A percentile compares a stretch with the other conserved stretches of the same genome.
phyloP scores from a whole-genome alignment of 2,329 filamentous ascomycete genomes.

The Neopestalotiopsis rosae region DNA sequence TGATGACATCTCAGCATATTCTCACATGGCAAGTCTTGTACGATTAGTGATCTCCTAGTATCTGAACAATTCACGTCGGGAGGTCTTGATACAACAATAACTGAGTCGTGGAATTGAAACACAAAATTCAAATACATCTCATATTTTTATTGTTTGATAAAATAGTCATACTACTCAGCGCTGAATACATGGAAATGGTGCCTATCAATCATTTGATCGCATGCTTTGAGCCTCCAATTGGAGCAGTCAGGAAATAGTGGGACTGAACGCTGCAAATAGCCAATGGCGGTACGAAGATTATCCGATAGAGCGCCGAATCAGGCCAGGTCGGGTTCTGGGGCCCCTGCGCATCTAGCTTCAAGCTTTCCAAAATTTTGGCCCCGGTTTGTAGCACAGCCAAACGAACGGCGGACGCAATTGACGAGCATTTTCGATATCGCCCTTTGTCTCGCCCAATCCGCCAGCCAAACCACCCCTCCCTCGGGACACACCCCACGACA shows the following conservation, averaged over 20 bases:
- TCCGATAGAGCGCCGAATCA: conserved; percentile 8
- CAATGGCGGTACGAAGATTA: conserved; percentile 17
- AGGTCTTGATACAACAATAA: too few species aligned
- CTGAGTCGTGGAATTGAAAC: too few species aligned
- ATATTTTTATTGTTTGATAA: too few species aligned
- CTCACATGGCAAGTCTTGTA: too few species aligned
- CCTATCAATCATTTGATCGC: too few species aligned
- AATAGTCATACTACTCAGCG: too few species aligned
- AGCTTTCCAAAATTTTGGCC: conserved; percentile 15
- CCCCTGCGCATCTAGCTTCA: conserved; percentile 6
- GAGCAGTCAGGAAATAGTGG: background rate
- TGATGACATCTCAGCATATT: too few species aligned
- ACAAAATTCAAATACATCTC: too few species aligned
- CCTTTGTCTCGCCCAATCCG: background rate
- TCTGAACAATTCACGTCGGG: too few species aligned
- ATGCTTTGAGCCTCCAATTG: background rate
- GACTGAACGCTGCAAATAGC: background rate
- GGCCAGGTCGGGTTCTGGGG: background rate
- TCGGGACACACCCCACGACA: background rate
- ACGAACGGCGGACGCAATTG: background rate
- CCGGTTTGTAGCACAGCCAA: background rate
- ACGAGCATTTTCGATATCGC: conserved; percentile 7
- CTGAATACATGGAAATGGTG: too few species aligned
- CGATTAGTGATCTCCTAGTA: too few species aligned
- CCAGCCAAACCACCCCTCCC: background rate